Evolutionary conservation across 1,139 yeast genomes (phyloP), one percentile per base, ranked within the genome.

Genomic region (Wickerhamiella pararugosa): DNA sequence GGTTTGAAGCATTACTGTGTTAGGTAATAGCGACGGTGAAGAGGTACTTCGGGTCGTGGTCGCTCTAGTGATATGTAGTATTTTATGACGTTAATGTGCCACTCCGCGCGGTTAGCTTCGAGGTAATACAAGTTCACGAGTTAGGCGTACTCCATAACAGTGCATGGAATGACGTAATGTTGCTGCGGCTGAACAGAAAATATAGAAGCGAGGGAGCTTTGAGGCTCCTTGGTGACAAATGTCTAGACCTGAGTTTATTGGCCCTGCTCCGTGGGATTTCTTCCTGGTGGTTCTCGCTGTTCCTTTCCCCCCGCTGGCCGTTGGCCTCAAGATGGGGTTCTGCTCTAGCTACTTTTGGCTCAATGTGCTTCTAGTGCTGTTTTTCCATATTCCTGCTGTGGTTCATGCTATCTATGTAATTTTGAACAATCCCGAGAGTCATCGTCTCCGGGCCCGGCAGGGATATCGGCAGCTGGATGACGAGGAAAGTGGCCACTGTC

Each of bases 201-300:
- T 15, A 15, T 15, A 15, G 2, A 15, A 15, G 21, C 21, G 21
- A 15, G 21, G 21, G 21, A 15, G 21, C 21, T 15, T 15, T 15
- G 21, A 15, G 21, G 21, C 21, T 15, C 21, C 21, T 15, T 15
- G 21, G 21, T 15, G 21, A 15, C 21, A 15, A 15, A 15, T 15
- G 21, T 15, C 21, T 15, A 15, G 21, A 15, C 21, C 21, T 15
- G 21, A 15, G 21, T 15, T 15, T 15, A 15, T 15, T 15, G 21
- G 21, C 21, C 21, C 21, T 15, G 21, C 21, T 4, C 21, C 21
- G 21, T 15, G 21, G 10, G 44, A 42, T 28, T 49, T 50, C 36
- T 43, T 46, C 45, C 47, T 50, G 38, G 47, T 49, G 25, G 34
- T 50, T 7, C 40, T 49, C 7, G 43, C 51, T 7, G 33, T 44